A percentile compares a stretch with the other conserved stretches of the same genome.
These are phyloP conservation scores for Elasticomyces elasticus DNA, from an alignment of 495 filamentous ascomycete species.

Conservation along the genomic window DNA sequence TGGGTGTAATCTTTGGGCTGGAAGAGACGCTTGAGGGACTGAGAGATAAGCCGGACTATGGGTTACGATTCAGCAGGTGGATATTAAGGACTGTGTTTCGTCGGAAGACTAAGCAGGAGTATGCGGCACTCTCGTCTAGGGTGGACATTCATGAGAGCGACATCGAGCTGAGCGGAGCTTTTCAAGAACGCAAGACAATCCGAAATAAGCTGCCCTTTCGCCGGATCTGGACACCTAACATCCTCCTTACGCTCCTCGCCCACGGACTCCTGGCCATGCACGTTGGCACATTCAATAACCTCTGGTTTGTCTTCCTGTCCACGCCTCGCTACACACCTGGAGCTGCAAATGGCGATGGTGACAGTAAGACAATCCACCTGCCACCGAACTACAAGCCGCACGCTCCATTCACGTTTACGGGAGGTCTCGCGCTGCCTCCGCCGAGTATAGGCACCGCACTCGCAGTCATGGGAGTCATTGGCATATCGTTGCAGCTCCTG, in stretches of 20 bases:
- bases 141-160: slow-evolving; percentile 13
- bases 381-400: slow-evolving; percentile 38
- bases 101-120: slow-evolving; percentile 18
- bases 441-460: slow-evolving; percentile 59
- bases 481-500: slow-evolving; percentile 59
- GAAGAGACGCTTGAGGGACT: slow-evolving; percentile 53
- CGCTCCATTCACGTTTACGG: slow-evolving; percentile 55
- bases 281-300: slow-evolving; percentile 62
- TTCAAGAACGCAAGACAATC: slow-evolving; percentile 2
- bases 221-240: slow-evolving; percentile 52
- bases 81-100: slow-evolving; percentile 32
- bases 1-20: slow-evolving; percentile 51
- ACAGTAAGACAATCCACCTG: slow-evolving; percentile 29
- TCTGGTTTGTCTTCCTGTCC: slow-evolving; percentile 64
- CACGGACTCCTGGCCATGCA: slow-evolving; percentile 64
- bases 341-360: neutral
- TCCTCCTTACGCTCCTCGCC: slow-evolving; percentile 50
- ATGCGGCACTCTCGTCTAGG: slow-evolving; percentile 3
- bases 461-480: slow-evolving; percentile 57
- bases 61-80: slow-evolving; percentile 38
- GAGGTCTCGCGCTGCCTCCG: slow-evolving; percentile 62
- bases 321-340: slow-evolving; percentile 46
- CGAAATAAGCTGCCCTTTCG: slow-evolving; percentile 50
- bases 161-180: slow-evolving; percentile 13
- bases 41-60: slow-evolving; percentile 41